Conservation (phyloP, 2,329 filamentous ascomycete species). For the Arachnomyces sp. region DNA sequence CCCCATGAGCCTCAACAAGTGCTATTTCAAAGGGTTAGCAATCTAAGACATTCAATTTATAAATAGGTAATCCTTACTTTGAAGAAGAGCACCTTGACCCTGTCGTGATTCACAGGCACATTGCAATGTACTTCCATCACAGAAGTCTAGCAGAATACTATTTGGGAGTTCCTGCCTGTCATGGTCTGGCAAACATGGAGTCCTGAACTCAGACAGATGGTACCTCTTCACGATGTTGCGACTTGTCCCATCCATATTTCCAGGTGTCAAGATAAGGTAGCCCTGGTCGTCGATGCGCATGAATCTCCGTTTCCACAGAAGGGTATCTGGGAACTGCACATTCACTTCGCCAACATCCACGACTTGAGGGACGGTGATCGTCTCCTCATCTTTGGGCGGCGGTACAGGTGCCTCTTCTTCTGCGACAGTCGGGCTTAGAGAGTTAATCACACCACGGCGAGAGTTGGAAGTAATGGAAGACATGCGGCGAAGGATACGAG, state of each 20-base stretch:
- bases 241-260: conserved; percentile 52
- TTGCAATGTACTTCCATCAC: conserved; percentile 54
- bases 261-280: conserved; percentile 68
- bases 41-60: background rate
- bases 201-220: conserved; percentile 74
- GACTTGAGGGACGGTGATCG: conserved; percentile 35
- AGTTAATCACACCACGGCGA: conserved; percentile 39
- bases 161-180: conserved; percentile 89
- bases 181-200: conserved; percentile 74
- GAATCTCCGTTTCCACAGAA: conserved; percentile 91
- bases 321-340: conserved; percentile 90
- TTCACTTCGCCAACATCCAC: conserved; percentile 83
- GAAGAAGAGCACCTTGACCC: conserved; percentile 44
- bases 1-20: conserved; percentile 34
- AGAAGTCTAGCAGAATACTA: conserved; percentile 60
- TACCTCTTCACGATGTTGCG: conserved; percentile 66
- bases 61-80: conserved; percentile 33
- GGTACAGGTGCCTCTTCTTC: conserved; percentile 27
- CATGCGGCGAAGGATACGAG: conserved; percentile 59
- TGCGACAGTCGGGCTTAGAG: conserved; percentile 28
- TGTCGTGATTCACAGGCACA: conserved; percentile 52
- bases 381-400: conserved; percentile 22
- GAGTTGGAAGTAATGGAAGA: conserved; percentile 48
- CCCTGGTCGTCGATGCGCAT: conserved; percentile 78
- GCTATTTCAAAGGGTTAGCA: conserved; percentile 22